Evolutionary conservation across 805 yeast species (phyloP), one percentile per base, ranked within the genome.

Genomic region (Monosporozyma aerobia): DNA sequence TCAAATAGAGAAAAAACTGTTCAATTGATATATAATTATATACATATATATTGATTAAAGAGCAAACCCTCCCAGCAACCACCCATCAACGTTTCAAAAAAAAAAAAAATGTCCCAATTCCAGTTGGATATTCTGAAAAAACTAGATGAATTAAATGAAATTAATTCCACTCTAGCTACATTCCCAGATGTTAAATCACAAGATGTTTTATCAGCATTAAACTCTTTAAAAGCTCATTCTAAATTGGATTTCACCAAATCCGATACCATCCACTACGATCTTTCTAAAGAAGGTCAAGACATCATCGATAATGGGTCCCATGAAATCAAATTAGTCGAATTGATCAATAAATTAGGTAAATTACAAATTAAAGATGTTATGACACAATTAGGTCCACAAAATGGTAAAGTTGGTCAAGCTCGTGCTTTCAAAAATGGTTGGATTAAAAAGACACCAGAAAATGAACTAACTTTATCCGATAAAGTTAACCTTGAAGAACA

Each of bases 341-440:
- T 94, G 46, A 75, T 86, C 52, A 78, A 81, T 61, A 75, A 84
- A 47, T 70, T 90, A 49, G 95, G 86, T 53, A 90, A 92, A 39
- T 77, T 94, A 62, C 87, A 86, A 65, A 83, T 94, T 61, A 69
- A 67, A 53, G 97, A 92, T 51, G 87, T 86, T 51, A 72, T 73
- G 49, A 67, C 82, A 52, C 78, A 84, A 58, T 75, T 92, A 72
- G 97, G 97, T 53, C 74, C 81, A 50, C 73, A 80, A 48, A 81
- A 81, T 54, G 98, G 97, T 57, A 83, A 84, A 61, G 78, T 92
- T 58, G 99, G 99, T 57, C 99, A 94, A 74, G 96, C 95, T 61
- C 83, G 90, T 64, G 99, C 98, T 16, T 95, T 94, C 79, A 92
- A 90, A 72, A 90, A 90, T 69, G 95, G 95, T 44, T 94, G 99